Evolutionary conservation across 1,284 basidiomycete genomes (phyloP), one percentile per base, ranked within the genome.

Genomic region (Melampsora americana): DNA sequence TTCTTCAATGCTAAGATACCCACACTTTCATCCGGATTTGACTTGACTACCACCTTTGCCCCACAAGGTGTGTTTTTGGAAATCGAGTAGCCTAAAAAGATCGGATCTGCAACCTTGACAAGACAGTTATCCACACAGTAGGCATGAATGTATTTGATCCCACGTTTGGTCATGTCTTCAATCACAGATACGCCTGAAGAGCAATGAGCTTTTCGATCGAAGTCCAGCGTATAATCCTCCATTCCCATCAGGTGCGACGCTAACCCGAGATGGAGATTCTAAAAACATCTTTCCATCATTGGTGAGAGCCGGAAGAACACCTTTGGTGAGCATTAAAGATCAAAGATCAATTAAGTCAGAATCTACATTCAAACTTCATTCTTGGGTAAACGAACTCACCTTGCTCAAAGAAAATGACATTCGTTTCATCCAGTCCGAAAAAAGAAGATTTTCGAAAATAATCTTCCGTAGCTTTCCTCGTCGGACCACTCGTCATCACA

Each of bases 71-170:
- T 90, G 78, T 89, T 85, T 80, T 92, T 92, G 78, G 87, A 84
- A 83, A 99, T 91, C 84, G 92, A 92, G 84, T 91, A 94, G 46
- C 96, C 96, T 80, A 99, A 84, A 86, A 99, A 99, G 82, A 93
- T 88, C 20, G 96, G 96, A 83, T 99, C 96, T 74, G 94, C 95
- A 75, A 99, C 93, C 79, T 90, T 89, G 80, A 98, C 96, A 78
- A 99, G 91, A 84, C 95, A 99, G 86, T 99, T 99, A 86, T 99
- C 96, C 80, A 99, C 95, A 80, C 95, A 90, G 85, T 97, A 98
- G 0, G 90, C 92, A 84, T 99, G 95, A 61, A 99, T 87, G 84
- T 95, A 97, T 78, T 89, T 87, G 81, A 98, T 86, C 62, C 89
- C 89, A 79, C 93, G 93, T 69, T 85, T 83, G 59, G 86, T 85